Percentiles rank a stretch among this genome's conserved stretches.
These are phyloP conservation scores for Botryosphaeria dothidea DNA, from an alignment of 2,329 filamentous ascomycete species.

Conservation along the genomic window DNA sequence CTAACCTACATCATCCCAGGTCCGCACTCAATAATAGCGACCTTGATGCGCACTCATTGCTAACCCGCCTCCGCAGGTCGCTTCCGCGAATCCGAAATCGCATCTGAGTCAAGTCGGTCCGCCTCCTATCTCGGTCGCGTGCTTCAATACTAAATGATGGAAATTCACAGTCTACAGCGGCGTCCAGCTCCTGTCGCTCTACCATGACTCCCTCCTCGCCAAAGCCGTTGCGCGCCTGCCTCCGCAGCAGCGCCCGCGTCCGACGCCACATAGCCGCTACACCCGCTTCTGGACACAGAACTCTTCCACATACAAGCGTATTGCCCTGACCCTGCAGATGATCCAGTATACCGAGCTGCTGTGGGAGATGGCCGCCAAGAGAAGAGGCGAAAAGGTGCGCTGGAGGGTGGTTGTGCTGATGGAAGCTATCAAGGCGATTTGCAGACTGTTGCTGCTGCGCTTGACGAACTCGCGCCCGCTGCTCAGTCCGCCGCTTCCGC, in stretches of 20 bases:
- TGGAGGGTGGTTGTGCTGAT: constrained; percentile 87
- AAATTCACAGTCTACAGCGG: constrained; percentile 70
- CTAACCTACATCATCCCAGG: constrained; percentile 95
- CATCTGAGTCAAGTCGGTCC: constrained; percentile 75
- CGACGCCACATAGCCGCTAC: constrained; percentile 63
- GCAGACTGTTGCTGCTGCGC: constrained; percentile 75
- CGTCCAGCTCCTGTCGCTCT: constrained; percentile 86
- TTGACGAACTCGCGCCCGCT: constrained; percentile 82
- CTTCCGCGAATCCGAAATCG: constrained; percentile 89
- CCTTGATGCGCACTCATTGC: neutral
- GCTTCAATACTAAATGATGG: constrained; percentile 25
- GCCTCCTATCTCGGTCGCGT: constrained; percentile 16
- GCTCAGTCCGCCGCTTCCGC: constrained; percentile 80
- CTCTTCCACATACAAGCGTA: constrained; percentile 72
- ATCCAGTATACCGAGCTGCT: constrained; percentile 93
- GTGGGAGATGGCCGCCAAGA: constrained; percentile 96
- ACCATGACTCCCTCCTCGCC: constrained; percentile 85
- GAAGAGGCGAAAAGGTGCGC: constrained; percentile 74
- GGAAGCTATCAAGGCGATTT: constrained; percentile 83
- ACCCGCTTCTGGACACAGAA: constrained; percentile 64
- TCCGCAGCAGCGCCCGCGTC: constrained; percentile 51
- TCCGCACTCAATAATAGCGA: constrained; percentile 33
- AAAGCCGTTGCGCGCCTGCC: constrained; percentile 60
- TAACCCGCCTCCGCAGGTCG: constrained; percentile 56
- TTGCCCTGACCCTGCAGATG: constrained; percentile 82